These are phyloP conservation scores for Ascochyta pisi DNA, from an alignment of 2,329 filamentous ascomycete species.

Conservation along the genomic window DNA sequence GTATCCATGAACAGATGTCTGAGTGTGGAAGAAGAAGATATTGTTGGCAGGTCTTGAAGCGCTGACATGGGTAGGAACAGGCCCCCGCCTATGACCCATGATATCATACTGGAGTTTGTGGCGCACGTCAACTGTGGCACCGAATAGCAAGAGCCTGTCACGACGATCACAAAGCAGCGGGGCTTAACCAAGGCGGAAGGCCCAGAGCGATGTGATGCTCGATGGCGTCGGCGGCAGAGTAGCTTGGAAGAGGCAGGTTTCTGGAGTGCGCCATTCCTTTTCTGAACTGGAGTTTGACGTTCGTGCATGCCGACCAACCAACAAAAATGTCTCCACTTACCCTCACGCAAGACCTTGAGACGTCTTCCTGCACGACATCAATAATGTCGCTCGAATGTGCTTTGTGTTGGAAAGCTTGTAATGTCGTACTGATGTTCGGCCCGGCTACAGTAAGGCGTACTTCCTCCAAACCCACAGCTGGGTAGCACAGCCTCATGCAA, in stretches of 20 bases:
- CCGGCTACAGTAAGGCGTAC: neutral
- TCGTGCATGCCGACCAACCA: slow-evolving; percentile 1
- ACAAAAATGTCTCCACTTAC: neutral
- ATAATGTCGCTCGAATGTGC: neutral
- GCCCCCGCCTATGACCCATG: slow-evolving; percentile 23
- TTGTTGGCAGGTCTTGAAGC: neutral
- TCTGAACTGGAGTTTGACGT: neutral
- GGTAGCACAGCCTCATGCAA: neutral
- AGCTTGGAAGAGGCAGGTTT: slow-evolving; percentile 21
- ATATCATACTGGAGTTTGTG: slow-evolving; percentile 35
- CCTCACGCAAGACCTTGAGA: neutral
- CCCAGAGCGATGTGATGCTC: slow-evolving; percentile 28
- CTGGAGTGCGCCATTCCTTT: slow-evolving; percentile 10
- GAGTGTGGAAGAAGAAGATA: neutral
- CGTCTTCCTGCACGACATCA: neutral
- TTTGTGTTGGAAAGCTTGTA: neutral
- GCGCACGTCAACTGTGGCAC: slow-evolving; percentile 31
- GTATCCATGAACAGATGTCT: neutral
- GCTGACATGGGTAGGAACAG: slow-evolving; percentile 14
- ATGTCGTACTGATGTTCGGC: neutral
- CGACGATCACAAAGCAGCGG: slow-evolving; percentile 23
- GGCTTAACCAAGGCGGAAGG: slow-evolving; percentile 25
- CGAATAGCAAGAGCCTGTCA: slow-evolving; percentile 21
- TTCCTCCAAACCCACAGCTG: neutral
- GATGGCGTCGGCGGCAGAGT: slow-evolving; percentile 27